These are phyloP conservation scores for Nigrospora sphaerica DNA, from an alignment of 2,329 filamentous ascomycete species.

Conservation along the genomic window DNA sequence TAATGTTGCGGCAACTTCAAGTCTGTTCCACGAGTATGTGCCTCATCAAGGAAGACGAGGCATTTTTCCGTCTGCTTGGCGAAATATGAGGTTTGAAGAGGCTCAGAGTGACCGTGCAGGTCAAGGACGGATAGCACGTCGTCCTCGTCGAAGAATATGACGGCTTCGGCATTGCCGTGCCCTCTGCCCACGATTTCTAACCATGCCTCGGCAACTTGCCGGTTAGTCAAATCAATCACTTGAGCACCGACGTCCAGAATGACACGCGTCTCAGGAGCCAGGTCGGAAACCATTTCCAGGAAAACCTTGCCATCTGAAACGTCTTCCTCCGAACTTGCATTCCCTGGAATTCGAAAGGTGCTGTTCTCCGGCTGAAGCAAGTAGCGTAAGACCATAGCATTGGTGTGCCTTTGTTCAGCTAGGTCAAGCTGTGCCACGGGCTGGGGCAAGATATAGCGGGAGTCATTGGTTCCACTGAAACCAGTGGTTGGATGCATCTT, in stretches of 20 bases:
- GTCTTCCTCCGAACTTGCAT: not conserved
- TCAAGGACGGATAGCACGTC: slow-evolving; percentile 50
- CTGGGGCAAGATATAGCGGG: slow-evolving; percentile 48
- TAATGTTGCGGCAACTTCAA: slow-evolving; percentile 51
- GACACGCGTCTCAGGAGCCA: slow-evolving; percentile 40
- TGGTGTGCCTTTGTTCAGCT: slow-evolving; percentile 51
- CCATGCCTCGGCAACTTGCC: slow-evolving; percentile 46
- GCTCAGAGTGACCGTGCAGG: slow-evolving; percentile 34
- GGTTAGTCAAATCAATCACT: slow-evolving; percentile 57
- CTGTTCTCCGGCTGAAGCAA: slow-evolving; percentile 47
- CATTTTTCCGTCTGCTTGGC: slow-evolving; percentile 48
- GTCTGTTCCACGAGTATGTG: slow-evolving; percentile 65
- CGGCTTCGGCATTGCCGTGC: slow-evolving; percentile 27
- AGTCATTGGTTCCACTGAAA: slow-evolving; percentile 67
- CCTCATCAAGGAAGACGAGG: slow-evolving; percentile 62
- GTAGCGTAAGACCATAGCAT: slow-evolving; percentile 56
- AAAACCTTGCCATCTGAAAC: slow-evolving; percentile 31
- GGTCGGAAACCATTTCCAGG: slow-evolving; percentile 31
- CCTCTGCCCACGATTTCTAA: slow-evolving; percentile 22
- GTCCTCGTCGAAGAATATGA: slow-evolving; percentile 49
- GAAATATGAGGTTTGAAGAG: slow-evolving; percentile 53
- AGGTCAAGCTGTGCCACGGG: slow-evolving; percentile 50
- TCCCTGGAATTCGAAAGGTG: slow-evolving; percentile 10
- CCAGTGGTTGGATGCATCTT: slow-evolving; percentile 49
- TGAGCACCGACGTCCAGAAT: slow-evolving; percentile 67